Base-by-base conservation (phyloP, 306 rosid genomes). In the Carpinus fangiana region DNA sequence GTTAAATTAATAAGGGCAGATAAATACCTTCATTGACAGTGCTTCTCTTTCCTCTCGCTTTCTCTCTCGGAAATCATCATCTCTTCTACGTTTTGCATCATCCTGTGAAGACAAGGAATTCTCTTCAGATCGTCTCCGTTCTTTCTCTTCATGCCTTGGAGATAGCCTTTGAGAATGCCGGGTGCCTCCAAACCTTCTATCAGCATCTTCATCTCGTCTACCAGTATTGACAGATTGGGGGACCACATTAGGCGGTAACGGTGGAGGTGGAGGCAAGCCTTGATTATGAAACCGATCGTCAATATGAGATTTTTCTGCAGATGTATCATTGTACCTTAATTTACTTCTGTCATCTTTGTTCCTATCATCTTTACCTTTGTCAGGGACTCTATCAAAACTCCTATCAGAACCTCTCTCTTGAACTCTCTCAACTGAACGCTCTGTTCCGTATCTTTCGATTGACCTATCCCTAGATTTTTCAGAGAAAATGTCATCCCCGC, bases 141-240 rank as follows among this genome's bases (percentile, higher is more conserved):
- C 99, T 86, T 95, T 95, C 79, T 95, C 99, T 73, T 95, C 99
- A 57, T 93, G 97, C 82, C 97, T 91, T 26, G 99, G 99, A 90
- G 99, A 95, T 66, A 95, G 97, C 71, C 96, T 87, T 78, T 91
- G 99, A 69, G 88, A 79, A 74, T 93, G 99, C 82, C 99, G 87
- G 8, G 97, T 79, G 70, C 85, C 83, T 83, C 93, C 99, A 87
- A 90, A 88, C 86, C 96, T 91, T 79, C 99, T 91, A 79, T 95
- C 99, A 60, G 83, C 83, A 60, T 95, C 99, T 82, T 95, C 99
- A 79, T 95, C 99, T 78, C 98, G 91, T 89, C 97, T 90, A 60
- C 94, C 90, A 76, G 96, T 80, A 79, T 83, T 87, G 65, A 95
- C 83, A 83, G 98, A 95, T 76, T 95, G 99, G 78, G 98, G 99